Evolutionary conservation across 2,329 filamentous ascomycete genomes (phyloP).

Genomic region (Aspergillus costaricaensis): DNA sequence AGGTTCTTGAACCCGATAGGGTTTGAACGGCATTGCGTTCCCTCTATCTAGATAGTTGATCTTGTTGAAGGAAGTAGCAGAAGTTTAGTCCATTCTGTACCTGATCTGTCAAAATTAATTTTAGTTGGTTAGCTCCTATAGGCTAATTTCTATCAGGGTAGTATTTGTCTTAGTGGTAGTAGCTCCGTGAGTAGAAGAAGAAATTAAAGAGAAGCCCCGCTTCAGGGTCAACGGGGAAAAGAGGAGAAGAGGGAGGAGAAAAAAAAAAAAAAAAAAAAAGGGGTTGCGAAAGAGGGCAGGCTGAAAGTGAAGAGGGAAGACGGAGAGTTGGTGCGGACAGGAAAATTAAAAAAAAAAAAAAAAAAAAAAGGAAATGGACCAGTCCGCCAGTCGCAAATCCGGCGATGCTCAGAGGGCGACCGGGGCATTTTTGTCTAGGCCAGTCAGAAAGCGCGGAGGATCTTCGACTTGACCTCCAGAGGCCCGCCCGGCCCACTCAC

Average conservation of each 20-base stretch:
- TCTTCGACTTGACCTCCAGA: constrained; percentile 25
- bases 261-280: too few relatives aligned
- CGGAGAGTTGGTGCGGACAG: too few relatives aligned
- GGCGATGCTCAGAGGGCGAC: constrained; percentile 6
- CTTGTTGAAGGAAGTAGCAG: too few relatives aligned
- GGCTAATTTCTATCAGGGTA: too few relatives aligned
- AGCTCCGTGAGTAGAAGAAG: background rate
- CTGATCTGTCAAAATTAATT: background rate
- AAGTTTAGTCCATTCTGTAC: background rate
- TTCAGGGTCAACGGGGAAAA: constrained; percentile 1
- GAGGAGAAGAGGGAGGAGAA: too few relatives aligned
- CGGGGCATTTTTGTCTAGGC: constrained; percentile 18
- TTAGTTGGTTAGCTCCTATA: too few relatives aligned
- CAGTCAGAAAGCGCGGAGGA: constrained; percentile 27
- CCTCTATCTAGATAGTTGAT: background rate
- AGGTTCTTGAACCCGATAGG: background rate
- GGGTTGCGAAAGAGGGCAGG: too few relatives aligned
- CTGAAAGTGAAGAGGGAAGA: too few relatives aligned
- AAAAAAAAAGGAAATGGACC: too few relatives aligned
- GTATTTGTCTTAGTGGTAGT: background rate
- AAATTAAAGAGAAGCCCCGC: background rate
- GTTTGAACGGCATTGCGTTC: background rate
- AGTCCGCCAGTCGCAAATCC: constrained; percentile 2
- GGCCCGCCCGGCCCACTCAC: constrained; percentile 24
- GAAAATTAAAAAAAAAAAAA: too few relatives aligned